These are phyloP conservation scores for Domatiomyces catenatus DNA, from an alignment of 2,329 filamentous ascomycete genomes.

Conservation along the genomic window DNA sequence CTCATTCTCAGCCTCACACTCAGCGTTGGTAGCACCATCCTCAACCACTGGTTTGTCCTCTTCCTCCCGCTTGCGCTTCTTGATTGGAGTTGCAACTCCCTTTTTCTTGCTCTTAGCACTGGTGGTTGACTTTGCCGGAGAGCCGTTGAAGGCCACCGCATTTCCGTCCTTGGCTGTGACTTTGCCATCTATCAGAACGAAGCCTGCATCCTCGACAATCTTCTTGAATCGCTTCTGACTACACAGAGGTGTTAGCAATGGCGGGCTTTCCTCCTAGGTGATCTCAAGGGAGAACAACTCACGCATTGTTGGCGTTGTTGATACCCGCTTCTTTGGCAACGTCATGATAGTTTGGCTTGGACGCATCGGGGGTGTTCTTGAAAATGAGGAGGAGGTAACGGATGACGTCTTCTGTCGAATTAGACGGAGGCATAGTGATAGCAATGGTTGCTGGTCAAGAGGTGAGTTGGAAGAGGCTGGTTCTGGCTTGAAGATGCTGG, in stretches of 20 bases:
- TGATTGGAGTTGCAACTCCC: not conserved
- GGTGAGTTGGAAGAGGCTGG: not conserved
- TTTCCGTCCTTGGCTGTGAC: not conserved
- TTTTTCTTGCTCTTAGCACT: not conserved
- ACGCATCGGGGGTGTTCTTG: not conserved
- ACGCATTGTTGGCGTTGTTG: constrained; percentile 9
- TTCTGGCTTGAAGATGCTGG: not conserved
- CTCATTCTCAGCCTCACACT: not conserved
- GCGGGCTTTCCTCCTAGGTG: not conserved
- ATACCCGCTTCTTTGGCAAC: constrained; percentile 11
- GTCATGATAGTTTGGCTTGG: constrained; percentile 7
- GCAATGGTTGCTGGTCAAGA: not conserved
- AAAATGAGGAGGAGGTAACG: not conserved
- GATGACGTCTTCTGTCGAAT: not conserved
- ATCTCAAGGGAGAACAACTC: constrained; percentile 1
- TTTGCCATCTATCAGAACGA: constrained; percentile 1
- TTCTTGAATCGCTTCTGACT: constrained; percentile 2
- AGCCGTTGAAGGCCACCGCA: not conserved
- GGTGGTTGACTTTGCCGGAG: not conserved
- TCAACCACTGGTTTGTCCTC: not conserved
- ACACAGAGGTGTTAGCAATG: not conserved
- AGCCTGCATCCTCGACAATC: constrained; percentile 1
- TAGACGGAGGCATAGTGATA: not conserved
- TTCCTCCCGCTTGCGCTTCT: constrained; percentile 2
- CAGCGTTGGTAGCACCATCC: not conserved